Evolutionary conservation across 2,329 filamentous ascomycete species (phyloP).

Genomic region (Fonsecaea pedrosoi): DNA sequence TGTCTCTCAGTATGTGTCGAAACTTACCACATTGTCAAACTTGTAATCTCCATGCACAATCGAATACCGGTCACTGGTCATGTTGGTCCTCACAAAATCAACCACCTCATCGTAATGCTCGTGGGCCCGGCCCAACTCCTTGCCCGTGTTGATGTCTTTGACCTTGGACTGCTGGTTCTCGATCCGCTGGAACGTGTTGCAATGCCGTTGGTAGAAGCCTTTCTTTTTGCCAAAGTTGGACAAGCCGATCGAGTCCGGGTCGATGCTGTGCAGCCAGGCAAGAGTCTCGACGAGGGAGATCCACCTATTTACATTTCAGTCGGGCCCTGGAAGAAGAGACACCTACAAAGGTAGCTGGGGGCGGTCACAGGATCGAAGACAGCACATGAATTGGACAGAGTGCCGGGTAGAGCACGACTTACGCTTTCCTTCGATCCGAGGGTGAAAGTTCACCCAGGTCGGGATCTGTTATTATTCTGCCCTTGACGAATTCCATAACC

Average conservation of each 20-base stretch:
- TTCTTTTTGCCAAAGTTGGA: constrained; percentile 68
- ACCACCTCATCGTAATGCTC: constrained; percentile 65
- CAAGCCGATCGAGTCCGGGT: constrained; percentile 66
- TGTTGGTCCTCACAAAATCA: constrained; percentile 70
- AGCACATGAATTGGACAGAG: neutral
- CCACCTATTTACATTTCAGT: constrained; percentile 14
- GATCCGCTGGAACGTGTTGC: constrained; percentile 76
- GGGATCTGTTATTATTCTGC: constrained; percentile 83
- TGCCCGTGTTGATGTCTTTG: constrained; percentile 72
- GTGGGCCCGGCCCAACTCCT: constrained; percentile 75
- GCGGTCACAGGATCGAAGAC: neutral
- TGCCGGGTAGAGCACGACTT: constrained; percentile 54
- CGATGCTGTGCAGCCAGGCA: constrained; percentile 75
- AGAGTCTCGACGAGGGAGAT: constrained; percentile 58
- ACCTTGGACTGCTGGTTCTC: constrained; percentile 73
- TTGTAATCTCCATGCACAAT: constrained; percentile 90
- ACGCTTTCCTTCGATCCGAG: constrained; percentile 70
- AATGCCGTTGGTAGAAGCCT: constrained; percentile 81
- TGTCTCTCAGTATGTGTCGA: neutral
- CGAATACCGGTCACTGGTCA: constrained; percentile 72
- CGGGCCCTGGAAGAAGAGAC: neutral
- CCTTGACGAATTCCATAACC: constrained; percentile 80
- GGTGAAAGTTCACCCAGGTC: constrained; percentile 71
- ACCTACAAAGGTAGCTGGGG: neutral
- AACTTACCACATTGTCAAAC: constrained; percentile 72